These are phyloP conservation scores for Pichia cabralensis DNA, from an alignment of 805 yeast genomes.

Conservation along the genomic window DNA sequence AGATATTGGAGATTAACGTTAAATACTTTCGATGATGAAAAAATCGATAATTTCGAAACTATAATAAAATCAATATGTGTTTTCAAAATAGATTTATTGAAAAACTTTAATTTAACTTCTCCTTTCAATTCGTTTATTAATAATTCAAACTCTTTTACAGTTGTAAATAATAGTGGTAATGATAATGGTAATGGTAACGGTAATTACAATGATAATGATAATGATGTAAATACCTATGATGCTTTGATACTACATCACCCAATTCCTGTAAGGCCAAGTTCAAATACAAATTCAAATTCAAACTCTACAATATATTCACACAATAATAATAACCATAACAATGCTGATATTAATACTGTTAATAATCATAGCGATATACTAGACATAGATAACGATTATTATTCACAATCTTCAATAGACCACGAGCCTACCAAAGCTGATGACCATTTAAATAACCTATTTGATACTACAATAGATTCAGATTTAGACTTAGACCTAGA, in stretches of 20 bases:
- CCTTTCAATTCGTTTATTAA: constrained; percentile 8
- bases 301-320: not conserved
- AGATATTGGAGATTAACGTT: constrained; percentile 57
- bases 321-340: too few species aligned
- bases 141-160: not conserved
- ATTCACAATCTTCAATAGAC: too few species aligned
- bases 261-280: not conserved
- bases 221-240: not conserved
- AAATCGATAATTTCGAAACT: constrained; percentile 23
- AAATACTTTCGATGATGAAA: constrained; percentile 23
- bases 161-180: not conserved
- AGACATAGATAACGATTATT: too few species aligned
- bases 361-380: too few species aligned
- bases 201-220: too few species aligned
- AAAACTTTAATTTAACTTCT: constrained; percentile 4
- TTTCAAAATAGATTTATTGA: constrained; percentile 7
- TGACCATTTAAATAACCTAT: too few species aligned
- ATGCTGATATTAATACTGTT: too few species aligned
- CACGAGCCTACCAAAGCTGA: too few species aligned
- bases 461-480: not conserved
- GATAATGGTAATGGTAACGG: not conserved
- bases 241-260: not conserved
- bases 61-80: constrained; percentile 14
- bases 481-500: not conserved
- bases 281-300: not conserved